phyloP scores from a whole-genome alignment of 805 yeast species.

The Candida verbasci region DNA sequence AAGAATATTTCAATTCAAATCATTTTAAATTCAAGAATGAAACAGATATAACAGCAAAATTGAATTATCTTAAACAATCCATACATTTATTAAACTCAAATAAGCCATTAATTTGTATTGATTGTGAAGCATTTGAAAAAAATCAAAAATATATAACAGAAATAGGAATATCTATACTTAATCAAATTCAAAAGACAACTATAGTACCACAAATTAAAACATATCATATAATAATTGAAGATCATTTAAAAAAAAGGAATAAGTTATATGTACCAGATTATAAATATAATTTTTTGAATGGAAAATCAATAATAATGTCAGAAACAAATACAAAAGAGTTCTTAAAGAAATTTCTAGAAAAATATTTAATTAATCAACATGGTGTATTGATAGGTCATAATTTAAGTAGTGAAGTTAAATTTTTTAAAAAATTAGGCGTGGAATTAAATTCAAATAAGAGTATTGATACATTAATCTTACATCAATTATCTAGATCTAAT shows the following conservation, averaged over 20 bases:
- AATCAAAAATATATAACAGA: conserved; percentile 46
- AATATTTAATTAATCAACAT: conserved; percentile 31
- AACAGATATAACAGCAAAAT: conserved; percentile 7
- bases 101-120: conserved; percentile 43
- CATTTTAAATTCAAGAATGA: conserved; percentile 16
- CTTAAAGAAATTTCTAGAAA: conserved; percentile 39
- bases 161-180: conserved; percentile 54
- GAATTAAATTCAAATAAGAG: conserved; percentile 31
- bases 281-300: conserved; percentile 47
- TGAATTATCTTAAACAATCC: conserved; percentile 10
- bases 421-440: conserved; percentile 47
- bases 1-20: conserved; percentile 16
- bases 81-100: conserved; percentile 19
- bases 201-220: conserved; percentile 38
- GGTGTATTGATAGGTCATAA: conserved; percentile 56
- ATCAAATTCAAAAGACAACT: conserved; percentile 47
- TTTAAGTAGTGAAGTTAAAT: conserved; percentile 48
- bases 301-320: conserved; percentile 41
- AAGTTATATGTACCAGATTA: conserved; percentile 50
- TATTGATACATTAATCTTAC: conserved; percentile 49
- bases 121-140: conserved; percentile 55
- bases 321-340: conserved; percentile 31
- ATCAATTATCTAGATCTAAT: conserved; percentile 33
- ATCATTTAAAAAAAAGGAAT: conserved; percentile 36
- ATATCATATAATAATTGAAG: conserved; percentile 43